Base-by-base conservation (phyloP, 2,329 filamentous ascomycete genomes). In the Alternaria metachromatica region DNA sequence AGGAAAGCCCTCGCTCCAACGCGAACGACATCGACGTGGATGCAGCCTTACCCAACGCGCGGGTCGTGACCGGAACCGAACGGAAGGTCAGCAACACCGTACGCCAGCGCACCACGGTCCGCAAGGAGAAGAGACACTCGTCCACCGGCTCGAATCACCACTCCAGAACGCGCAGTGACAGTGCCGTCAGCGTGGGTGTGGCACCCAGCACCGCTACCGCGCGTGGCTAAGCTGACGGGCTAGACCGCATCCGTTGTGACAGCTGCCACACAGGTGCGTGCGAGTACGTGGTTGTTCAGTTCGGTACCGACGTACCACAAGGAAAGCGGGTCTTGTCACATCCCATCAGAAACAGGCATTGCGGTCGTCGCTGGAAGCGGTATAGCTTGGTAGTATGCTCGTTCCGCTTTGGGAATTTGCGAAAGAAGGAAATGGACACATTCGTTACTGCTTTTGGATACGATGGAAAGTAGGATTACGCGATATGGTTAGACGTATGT, bases 141-240 rank as follows among this genome's bases (percentile, higher is more conserved):
- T 28, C 23, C 18, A 23, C 25, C 6, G 51, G 21, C 21, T 20
- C 37, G 8, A 59, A 20, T 33, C 49, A 54, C 23, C 41, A 33
- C 21, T 45, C 12, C 54, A 45, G 55, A 49, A 28, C 28, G 62
- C 45, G 73, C 71, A 57, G 77, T 72, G 30, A 71, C 75, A 26
- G 66, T 79, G 41, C 65, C 62, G 53, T 64, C 26, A 43, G 55
- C 79, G 50, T 65, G 78, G 53, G 74, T 72, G 7, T 70, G 77
- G 51, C 48, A 9, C 28, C 45, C n/a, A 55, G 46, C 18, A 48
- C 44, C 33, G 44, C 53, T 55, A 73, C 28, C 67, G 26, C 69
- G 79, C 48, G 78, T 74, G 59, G 28, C 45, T 50, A 44, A 58
- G 44, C 45, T n/a, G 21, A 25, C 23, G 9, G 55, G 28, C 30